These are phyloP conservation scores for Thraustochytrium striatum DNA, from an alignment of 352 stramenopile genomes.

Conservation along the genomic window DNA sequence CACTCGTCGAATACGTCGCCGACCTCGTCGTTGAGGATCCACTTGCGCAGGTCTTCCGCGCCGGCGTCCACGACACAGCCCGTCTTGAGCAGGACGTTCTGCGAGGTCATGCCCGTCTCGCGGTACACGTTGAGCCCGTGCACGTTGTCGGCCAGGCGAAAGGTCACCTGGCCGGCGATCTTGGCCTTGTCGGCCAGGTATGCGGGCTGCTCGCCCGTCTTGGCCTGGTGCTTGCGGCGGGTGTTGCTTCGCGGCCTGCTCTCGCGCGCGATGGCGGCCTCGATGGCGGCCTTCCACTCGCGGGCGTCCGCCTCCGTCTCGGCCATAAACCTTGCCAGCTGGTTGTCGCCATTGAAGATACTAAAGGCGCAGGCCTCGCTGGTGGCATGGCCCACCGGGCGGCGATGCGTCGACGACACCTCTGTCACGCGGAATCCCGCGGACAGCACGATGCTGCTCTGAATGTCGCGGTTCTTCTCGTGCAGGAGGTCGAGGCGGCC, in stretches of 20 bases:
- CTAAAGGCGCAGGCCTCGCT: slow-evolving; percentile 30
- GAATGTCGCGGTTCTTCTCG: slow-evolving; percentile 27
- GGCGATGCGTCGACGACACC: neutral
- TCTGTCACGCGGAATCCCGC: slow-evolving; percentile 24
- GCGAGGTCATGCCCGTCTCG: slow-evolving; percentile 25
- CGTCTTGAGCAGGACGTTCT: slow-evolving; percentile 22
- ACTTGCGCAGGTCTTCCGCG: neutral
- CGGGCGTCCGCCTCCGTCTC: neutral
- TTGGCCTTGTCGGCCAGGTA: slow-evolving; percentile 32
- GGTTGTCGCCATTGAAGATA: slow-evolving; percentile 43
- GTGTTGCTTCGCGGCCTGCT: slow-evolving; percentile 6
- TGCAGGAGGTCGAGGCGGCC: slow-evolving; percentile 32
- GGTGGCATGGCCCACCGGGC: neutral
- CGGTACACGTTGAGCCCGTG: slow-evolving; percentile 25
- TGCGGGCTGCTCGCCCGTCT: slow-evolving; percentile 24
- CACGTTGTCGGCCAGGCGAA: slow-evolving; percentile 22
- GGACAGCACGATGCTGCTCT: slow-evolving; percentile 35
- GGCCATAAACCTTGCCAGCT: slow-evolving; percentile 31
- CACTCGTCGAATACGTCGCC: slow-evolving; percentile 25
- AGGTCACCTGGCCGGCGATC: slow-evolving; percentile 7
- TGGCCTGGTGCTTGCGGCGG: slow-evolving; percentile 10
- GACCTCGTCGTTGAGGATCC: slow-evolving; percentile 29
- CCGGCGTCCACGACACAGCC: slow-evolving; percentile 27
- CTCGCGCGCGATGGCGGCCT: slow-evolving; percentile 13
- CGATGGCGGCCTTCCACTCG: slow-evolving; percentile 29